phyloP scores from a whole-genome alignment of 139 green algal genomes.

The Haematococcus lacustris region DNA sequence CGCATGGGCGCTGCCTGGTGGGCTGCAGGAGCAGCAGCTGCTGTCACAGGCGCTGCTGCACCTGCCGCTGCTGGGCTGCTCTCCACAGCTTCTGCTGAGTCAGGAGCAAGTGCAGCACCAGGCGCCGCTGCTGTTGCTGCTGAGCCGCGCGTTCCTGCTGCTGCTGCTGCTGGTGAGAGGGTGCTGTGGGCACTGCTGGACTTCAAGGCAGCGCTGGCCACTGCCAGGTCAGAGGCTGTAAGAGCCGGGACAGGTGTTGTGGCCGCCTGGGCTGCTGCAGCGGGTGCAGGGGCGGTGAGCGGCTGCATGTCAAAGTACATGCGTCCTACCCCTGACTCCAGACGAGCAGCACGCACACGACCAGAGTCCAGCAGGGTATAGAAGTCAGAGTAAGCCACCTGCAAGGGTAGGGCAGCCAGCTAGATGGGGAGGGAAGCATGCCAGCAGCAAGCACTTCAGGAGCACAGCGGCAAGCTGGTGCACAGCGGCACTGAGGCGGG shows the following conservation, averaged over 20 bases:
- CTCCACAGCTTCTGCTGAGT: neutral
- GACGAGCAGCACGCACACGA: slow-evolving; percentile 44
- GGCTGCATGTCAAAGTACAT: slow-evolving; percentile 62
- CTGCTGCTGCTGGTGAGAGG: neutral
- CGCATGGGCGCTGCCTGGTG: neutral
- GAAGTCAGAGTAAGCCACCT: slow-evolving; percentile 72
- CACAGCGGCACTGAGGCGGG: neutral
- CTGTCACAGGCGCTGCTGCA: neutral
- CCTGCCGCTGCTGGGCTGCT: neutral
- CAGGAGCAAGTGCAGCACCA: too few relatives aligned
- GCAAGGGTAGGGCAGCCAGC: neutral
- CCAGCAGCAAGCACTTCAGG: too few relatives aligned
- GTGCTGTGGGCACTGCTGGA: too few relatives aligned
- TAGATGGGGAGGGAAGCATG: too few relatives aligned
- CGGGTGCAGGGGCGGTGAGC: neutral
- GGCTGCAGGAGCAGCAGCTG: neutral
- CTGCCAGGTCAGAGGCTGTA: too few relatives aligned
- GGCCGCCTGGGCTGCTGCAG: neutral
- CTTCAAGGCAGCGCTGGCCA: too few relatives aligned
- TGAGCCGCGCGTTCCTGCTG: neutral
- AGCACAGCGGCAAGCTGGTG: too few relatives aligned
- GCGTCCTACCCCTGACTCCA: slow-evolving; percentile 53
- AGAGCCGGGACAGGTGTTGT: neutral
- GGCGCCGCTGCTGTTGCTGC: neutral
- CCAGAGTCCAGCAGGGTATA: slow-evolving; percentile 49